Conservation (phyloP, 345 rosid species). For the Atalantia buxifolia region DNA sequence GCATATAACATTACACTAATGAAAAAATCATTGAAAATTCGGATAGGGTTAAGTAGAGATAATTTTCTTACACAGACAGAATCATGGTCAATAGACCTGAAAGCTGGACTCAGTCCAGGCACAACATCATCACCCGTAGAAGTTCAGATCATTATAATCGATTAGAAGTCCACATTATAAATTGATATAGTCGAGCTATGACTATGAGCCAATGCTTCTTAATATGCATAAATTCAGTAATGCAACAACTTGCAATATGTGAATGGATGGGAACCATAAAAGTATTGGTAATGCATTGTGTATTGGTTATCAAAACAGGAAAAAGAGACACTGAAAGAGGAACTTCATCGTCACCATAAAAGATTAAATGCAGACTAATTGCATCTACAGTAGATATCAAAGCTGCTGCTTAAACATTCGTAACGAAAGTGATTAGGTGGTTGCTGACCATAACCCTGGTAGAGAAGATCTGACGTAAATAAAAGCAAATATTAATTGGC, state of each 20-base stretch:
- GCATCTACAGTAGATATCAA: no score
- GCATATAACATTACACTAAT: no score
- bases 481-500: not conserved
- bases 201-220: no score
- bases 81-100: slow-evolving; percentile 38
- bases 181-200: no score
- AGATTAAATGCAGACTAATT: no score
- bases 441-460: slow-evolving; percentile 45
- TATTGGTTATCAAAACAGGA: not conserved
- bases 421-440: slow-evolving; percentile 30
- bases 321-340: not conserved
- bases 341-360: not conserved
- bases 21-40: not conserved
- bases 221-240: not conserved
- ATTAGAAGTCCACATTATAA: no score
- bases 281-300: no score
- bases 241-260: not conserved
- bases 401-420: slow-evolving; percentile 1
- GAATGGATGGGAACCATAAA: not conserved
- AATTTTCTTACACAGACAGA: slow-evolving; percentile 31
- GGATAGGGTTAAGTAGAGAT: not conserved
- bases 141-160: not conserved
- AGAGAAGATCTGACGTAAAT: slow-evolving; percentile 39
- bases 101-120: slow-evolving; percentile 42
- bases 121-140: slow-evolving; percentile 39